These are phyloP conservation scores for Acarospora socialis DNA, from an alignment of 2,329 filamentous ascomycete species.

Conservation along the genomic window DNA sequence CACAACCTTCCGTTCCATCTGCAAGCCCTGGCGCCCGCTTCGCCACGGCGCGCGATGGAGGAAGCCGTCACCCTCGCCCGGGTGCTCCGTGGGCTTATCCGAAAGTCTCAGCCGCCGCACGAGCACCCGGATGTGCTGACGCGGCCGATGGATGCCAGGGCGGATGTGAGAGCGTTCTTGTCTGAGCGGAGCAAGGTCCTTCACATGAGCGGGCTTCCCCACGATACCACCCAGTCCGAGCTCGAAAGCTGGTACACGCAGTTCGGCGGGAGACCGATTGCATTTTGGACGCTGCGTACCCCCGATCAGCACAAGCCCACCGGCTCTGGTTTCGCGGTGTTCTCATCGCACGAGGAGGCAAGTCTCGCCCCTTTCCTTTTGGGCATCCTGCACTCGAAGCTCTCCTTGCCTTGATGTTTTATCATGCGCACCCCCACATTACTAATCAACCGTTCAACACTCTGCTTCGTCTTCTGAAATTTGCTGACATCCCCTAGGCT, in stretches of 20 bases:
- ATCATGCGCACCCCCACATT: neutral
- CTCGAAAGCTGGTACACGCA: constrained; percentile 99
- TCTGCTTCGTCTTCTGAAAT: no score
- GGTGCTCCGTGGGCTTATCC: constrained; percentile 80
- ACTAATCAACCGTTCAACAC: neutral
- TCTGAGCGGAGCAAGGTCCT: constrained; percentile 95
- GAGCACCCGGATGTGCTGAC: constrained; percentile 92
- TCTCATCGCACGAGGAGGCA: constrained; percentile 98
- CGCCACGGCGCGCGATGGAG: constrained; percentile 91
- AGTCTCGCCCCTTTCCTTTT: constrained; percentile 24
- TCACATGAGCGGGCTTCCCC: constrained; percentile 91
- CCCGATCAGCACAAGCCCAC: constrained; percentile 99
- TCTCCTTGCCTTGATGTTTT: neutral
- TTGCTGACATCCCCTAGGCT: constrained; percentile 41
- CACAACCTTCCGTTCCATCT: constrained; percentile 97
- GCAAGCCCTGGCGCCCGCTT: constrained; percentile 87
- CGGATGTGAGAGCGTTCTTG: constrained; percentile 90
- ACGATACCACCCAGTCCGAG: constrained; percentile 97
- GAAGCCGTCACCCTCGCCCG: constrained; percentile 89
- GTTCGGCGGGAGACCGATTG: constrained; percentile 92
- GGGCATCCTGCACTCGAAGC: constrained; percentile 2
- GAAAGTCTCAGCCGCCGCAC: constrained; percentile 86
- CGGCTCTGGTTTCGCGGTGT: constrained; percentile 92
- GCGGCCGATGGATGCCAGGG: constrained; percentile 88
- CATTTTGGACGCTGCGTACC: constrained; percentile 95